These are phyloP conservation scores for Arthrobotrys conoides DNA, from an alignment of 2,329 filamentous ascomycete genomes.

Conservation along the genomic window DNA sequence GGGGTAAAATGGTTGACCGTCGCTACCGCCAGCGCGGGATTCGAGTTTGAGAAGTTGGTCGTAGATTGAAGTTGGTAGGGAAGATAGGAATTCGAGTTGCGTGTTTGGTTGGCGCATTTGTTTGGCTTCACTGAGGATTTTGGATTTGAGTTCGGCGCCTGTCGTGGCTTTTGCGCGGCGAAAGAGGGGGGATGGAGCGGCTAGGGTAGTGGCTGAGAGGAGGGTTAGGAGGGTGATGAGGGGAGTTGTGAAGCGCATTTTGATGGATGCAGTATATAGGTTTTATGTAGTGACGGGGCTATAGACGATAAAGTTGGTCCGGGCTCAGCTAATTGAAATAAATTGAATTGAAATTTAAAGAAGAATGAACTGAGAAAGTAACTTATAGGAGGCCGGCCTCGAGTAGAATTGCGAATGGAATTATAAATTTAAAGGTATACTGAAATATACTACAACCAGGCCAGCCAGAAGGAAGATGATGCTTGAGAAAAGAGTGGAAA, in stretches of 20 bases:
- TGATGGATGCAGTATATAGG: too few relatives aligned
- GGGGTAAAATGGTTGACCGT: conserved; percentile 28
- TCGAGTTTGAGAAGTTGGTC: conserved; percentile 35
- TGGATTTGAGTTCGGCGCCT: conserved; percentile 29
- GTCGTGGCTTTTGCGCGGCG: conserved; percentile 2
- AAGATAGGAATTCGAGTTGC: conserved; percentile 26
- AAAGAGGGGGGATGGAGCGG: not conserved
- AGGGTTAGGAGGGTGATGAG: conserved; percentile 29
- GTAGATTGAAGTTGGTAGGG: conserved; percentile 22
- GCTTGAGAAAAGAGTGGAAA: not conserved
- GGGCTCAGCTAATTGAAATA: not conserved
- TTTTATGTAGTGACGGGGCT: not conserved
- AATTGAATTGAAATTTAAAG: not conserved
- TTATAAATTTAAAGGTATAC: not conserved
- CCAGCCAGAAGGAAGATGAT: conserved; percentile 4
- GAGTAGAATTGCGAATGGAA: not conserved
- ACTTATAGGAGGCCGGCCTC: conserved; percentile 24
- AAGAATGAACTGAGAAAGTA: not conserved
- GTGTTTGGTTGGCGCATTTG: not conserved
- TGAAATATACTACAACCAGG: not conserved
- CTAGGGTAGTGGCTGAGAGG: conserved; percentile 14
- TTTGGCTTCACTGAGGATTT: conserved; percentile 23
- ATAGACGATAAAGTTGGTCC: too few relatives aligned
- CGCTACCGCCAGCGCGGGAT: conserved; percentile 9
- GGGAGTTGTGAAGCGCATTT: conserved; percentile 23